Evolutionary conservation across 176 grass and related monocot genomes (phyloP).

Genomic region (Aegilops bicornis): DNA sequence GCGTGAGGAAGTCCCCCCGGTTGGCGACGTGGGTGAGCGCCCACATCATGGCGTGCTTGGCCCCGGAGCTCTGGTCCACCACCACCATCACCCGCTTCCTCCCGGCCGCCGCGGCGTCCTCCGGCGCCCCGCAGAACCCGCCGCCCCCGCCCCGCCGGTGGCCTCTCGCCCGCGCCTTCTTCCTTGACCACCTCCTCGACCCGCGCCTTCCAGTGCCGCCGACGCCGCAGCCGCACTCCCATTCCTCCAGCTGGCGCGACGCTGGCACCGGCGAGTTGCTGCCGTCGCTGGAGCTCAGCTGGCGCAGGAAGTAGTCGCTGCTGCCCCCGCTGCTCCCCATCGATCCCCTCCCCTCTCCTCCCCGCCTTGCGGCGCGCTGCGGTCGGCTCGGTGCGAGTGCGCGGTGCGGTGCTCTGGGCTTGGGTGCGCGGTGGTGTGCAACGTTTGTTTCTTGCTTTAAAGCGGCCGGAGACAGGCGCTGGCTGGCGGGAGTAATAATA

Average conservation of each 20-base stretch:
- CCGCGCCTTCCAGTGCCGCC: conserved; percentile 25
- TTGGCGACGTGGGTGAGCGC: conserved; percentile 79
- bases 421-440: conserved; percentile 38
- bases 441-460: conserved; percentile 33
- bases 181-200: conserved; percentile 75
- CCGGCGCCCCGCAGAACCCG: conserved; percentile 35
- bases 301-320: conserved; percentile 72
- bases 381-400: conserved; percentile 20
- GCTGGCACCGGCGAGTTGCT: conserved; percentile 1
- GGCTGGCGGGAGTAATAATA: background rate
- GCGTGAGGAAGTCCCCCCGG: conserved; percentile 85
- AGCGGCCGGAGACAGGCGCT: conserved; percentile 15
- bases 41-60: conserved; percentile 99
- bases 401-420: background rate
- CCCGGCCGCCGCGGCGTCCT: conserved; percentile 31
- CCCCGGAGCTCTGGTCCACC: conserved; percentile 75
- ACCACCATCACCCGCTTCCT: conserved; percentile 93
- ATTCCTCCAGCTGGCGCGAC: conserved; percentile 17
- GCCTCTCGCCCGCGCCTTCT: conserved; percentile 13
- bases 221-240: conserved; percentile 27
- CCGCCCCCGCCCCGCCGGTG: conserved; percentile 29
- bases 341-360: background rate
- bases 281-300: conserved; percentile 55
- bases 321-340: conserved; percentile 62
- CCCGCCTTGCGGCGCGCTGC: background rate